A percentile compares a stretch with the other conserved stretches of the same genome.
phyloP scores from a whole-genome alignment of 2,329 filamentous ascomycete genomes.

The Zymoseptoria pseudotritici region DNA sequence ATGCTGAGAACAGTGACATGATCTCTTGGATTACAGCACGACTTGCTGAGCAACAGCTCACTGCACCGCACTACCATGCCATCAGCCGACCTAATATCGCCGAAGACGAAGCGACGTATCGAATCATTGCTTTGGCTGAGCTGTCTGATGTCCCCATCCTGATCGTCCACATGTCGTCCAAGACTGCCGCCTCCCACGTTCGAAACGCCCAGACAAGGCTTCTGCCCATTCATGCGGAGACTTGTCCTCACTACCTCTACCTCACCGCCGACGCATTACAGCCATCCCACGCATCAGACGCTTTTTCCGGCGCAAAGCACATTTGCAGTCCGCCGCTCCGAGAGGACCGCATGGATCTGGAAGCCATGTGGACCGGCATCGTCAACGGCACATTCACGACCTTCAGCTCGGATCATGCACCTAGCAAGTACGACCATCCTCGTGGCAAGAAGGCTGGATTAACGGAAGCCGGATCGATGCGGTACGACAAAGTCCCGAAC shows the following conservation, averaged over 20 bases:
- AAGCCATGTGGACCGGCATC: slow-evolving; percentile 30
- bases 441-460: slow-evolving; percentile 34
- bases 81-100: slow-evolving; percentile 40
- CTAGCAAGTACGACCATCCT: slow-evolving; percentile 33
- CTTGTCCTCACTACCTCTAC: slow-evolving; percentile 33
- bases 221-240: slow-evolving; percentile 32
- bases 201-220: slow-evolving; percentile 29
- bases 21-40: slow-evolving; percentile 37
- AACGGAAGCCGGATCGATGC: slow-evolving; percentile 25
- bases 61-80: slow-evolving; percentile 40
- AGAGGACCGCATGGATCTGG: slow-evolving; percentile 27
- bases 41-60: slow-evolving; percentile 34
- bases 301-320: slow-evolving; percentile 31
- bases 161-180: slow-evolving; percentile 46
- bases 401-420: slow-evolving; percentile 32
- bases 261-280: slow-evolving; percentile 11
- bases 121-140: slow-evolving; percentile 44
- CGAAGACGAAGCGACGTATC: slow-evolving; percentile 45
- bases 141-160: slow-evolving; percentile 46
- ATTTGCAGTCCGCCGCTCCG: slow-evolving; percentile 31
- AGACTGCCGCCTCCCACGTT: slow-evolving; percentile 28
- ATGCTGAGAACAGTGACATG: slow-evolving; percentile 44
- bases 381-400: slow-evolving; percentile 31
- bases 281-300: slow-evolving; percentile 21
- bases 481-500: slow-evolving; percentile 38